Evolutionary conservation across 352 stramenopile genomes (phyloP), one percentile per base, ranked within the genome.

Genomic region (Pythium rishiriense): DNA sequence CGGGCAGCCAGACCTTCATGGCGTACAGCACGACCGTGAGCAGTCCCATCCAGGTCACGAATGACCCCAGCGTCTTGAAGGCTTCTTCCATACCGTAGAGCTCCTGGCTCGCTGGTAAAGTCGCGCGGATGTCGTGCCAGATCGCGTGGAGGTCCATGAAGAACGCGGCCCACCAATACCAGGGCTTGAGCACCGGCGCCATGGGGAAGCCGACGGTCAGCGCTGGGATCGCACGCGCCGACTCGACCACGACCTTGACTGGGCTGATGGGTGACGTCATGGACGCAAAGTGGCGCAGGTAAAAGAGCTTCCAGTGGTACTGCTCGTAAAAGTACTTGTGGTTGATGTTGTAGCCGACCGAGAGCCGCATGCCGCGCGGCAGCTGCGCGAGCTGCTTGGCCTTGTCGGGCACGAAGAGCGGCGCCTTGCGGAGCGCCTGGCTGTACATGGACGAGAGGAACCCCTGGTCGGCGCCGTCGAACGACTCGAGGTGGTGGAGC

Each of bases 301-400:
- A 93, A 52, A 91, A 96, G 14, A 96, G 60, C 66, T 91, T 94
- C 86, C 86, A 94, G 68, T 94, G 79, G 66, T 94, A 94, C 73
- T 93, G 83, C 54, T 94, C 86, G 68, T 91, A 94, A 57, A 87
- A 93, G 62, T 92, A 96, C 75, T 95, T 95, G 78, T 96, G 86
- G 72, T 96, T 95, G 75, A 94, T 94, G 64, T 96, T 96, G 72
- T 94, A 96, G 21, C 84, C 85, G 49, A 96, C 87, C 6, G 86
- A 79, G 10, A 96, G 71, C 35, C 87, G 77, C 83, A 94, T 92
- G 47, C 81, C 85, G 21, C 79, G 85, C 21, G 77, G 73, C 7
- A 81, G 39, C 25, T 78, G 59, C 12, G 54, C 61, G 25, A 84
- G 63, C 28, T 81, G 70, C 50, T 88, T 68, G 26, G 78, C 61